Evolutionary conservation across 106 monocot species (phyloP).

Genomic region (Dendrobium nobile): DNA sequence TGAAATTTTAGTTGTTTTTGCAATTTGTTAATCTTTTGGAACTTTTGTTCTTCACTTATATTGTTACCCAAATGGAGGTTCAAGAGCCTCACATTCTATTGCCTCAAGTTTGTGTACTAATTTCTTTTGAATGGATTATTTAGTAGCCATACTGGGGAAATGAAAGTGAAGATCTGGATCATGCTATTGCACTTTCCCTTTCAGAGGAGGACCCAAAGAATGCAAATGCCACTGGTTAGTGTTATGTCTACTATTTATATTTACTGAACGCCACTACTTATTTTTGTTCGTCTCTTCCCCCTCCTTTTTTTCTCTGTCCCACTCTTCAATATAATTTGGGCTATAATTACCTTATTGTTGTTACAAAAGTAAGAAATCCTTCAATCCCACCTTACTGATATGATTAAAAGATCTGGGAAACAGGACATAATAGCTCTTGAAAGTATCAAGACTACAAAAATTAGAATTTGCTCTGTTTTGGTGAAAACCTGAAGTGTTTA

Average conservation of each 20-base stretch:
- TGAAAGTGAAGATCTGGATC: conserved; percentile 79
- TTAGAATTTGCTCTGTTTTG: neutral
- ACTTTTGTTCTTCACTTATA: neutral
- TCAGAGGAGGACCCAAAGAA: conserved; percentile 68
- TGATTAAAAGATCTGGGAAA: neutral
- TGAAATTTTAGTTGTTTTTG: neutral
- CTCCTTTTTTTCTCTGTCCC: neutral
- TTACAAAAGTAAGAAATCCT: neutral
- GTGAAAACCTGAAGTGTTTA: no score
- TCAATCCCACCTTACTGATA: neutral
- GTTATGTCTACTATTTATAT: neutral
- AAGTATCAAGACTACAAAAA: neutral
- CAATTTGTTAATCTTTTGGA: neutral
- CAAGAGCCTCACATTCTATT: neutral
- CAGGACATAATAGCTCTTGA: neutral
- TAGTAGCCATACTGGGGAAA: conserved; percentile 22
- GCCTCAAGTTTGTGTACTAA: conserved; percentile 1
- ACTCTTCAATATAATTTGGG: neutral
- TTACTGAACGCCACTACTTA: neutral
- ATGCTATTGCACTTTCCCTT: conserved; percentile 78
- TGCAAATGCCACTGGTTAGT: conserved; percentile 53
- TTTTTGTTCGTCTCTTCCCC: neutral
- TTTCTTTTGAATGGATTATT: conserved; percentile 3
- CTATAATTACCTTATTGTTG: neutral
- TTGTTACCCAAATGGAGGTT: neutral